Conservation (phyloP, 73 alveolate genomes). For the Tetrahymena malaccensis region DNA sequence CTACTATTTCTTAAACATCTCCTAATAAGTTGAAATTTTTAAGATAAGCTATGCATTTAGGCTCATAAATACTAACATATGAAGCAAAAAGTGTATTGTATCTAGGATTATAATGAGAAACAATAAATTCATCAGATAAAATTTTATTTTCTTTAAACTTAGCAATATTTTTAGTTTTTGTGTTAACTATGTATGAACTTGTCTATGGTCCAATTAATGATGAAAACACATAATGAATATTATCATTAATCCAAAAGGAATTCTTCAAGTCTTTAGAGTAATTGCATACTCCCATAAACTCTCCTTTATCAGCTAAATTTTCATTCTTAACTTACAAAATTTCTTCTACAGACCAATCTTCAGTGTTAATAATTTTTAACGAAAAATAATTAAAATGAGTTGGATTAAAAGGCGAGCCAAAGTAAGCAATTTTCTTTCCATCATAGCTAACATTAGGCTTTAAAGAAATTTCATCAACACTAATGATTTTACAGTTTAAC, state of each 20-base stretch:
- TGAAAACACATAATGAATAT: neutral
- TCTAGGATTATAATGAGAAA: neutral
- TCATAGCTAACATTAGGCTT: constrained; percentile 25
- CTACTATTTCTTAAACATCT: neutral
- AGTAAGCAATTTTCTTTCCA: constrained; percentile 12
- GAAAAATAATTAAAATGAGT: constrained; percentile 11
- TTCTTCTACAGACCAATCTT: neutral
- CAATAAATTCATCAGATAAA: neutral
- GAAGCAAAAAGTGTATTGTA: neutral
- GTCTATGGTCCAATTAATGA: neutral
- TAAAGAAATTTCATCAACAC: constrained; percentile 10
- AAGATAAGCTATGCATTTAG: neutral
- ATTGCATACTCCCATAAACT: constrained; percentile 16
- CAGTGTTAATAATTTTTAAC: constrained; percentile 2
- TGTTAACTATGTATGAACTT: neutral
- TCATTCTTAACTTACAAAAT: neutral
- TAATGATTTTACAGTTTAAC: neutral
- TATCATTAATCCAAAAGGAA: constrained; percentile 22
- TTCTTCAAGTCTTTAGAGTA: constrained; percentile 2
- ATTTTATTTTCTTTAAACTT: neutral
- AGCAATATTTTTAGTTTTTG: neutral
- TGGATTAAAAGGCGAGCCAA: constrained; percentile 3
- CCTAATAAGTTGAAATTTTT: neutral
- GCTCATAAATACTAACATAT: neutral
- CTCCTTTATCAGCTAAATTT: neutral